A percentile compares a stretch with the other conserved stretches of the same genome.
Evolutionary conservation across 1,284 basidiomycete genomes (phyloP).

Genomic region (Afroboletus lepidellus): DNA sequence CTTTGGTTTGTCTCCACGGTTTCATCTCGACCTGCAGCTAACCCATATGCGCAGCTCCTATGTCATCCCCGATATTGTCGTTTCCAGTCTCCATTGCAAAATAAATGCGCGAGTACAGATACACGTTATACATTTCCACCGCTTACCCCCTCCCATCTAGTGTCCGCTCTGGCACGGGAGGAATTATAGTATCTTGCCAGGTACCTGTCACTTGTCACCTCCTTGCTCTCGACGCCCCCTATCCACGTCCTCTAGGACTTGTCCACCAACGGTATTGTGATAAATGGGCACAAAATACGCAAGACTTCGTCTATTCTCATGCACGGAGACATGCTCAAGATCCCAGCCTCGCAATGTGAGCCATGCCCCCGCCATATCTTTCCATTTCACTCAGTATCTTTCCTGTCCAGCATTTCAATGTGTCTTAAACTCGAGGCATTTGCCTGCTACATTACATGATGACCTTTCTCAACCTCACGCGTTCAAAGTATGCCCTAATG

Average conservation of each 20-base stretch:
- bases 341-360: constrained; percentile 63
- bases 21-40: constrained; percentile 3
- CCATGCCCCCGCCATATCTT: constrained; percentile 2
- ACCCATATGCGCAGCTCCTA: constrained; percentile 41
- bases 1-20: constrained; percentile 40
- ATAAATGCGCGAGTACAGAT: constrained; percentile 61
- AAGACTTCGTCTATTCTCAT: constrained; percentile 66
- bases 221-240: background rate
- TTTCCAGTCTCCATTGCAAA: constrained; percentile 73
- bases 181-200: constrained; percentile 74
- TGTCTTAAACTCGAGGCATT: constrained; percentile 51
- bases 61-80: constrained; percentile 48
- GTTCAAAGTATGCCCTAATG: constrained; percentile 45
- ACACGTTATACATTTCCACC: background rate
- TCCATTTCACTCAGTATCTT: background rate
- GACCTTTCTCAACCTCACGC: constrained; percentile 53
- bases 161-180: constrained; percentile 66
- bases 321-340: constrained; percentile 67
- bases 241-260: constrained; percentile 49
- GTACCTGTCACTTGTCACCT: constrained; percentile 35
- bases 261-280: constrained; percentile 73
- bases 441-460: constrained; percentile 54
- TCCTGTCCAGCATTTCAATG: constrained; percentile 62
- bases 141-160: constrained; percentile 27
- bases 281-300: constrained; percentile 68